Evolutionary conservation across 208 protist species (phyloP), one percentile per base, ranked within the genome.

Genomic region (Acanthamoeba castellanii): DNA sequence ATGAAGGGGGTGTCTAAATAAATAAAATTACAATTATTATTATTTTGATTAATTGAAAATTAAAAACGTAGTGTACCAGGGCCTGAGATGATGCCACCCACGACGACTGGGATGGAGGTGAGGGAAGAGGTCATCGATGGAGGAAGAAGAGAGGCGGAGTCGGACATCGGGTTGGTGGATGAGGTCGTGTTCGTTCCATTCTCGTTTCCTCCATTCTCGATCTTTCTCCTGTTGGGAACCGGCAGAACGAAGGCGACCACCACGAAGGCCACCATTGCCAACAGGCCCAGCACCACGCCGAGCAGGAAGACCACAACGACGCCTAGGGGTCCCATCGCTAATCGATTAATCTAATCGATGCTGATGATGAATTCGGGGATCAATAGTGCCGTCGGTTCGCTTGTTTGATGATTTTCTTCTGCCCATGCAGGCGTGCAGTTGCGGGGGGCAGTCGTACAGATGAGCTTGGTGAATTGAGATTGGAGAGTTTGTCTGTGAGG

Each of bases 191-290:
- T 45, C 37, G 70, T 45, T 34, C 32, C 45, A 2, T 57, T 57
- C 52, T 57, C 52, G 52, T 57, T 57, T 57, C 55, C 76, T 57
- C 55, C 76, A 85, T 18, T 34, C 18, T 20, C 34, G 20, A 30
- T 22, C 47, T 85, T 85, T 32, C 55, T 57, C 18, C 14, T 85
- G 76, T 4, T 25, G 42, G 76, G 76, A 6, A 85, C 37, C 30
- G 76, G 76, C 76, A 85, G n/a, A 18, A 85, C 76, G 76, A 85
- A 59, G 76, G 55, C 5, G 42, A 59, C 47, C 7, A 85, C 76
- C 20, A 85, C 76, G 25, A 85, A 34, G 42, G 45, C 45, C 25
- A 85, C 13, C 76, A 85, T 32, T 6, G 20, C 76, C 5, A 57
- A 25, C 45, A 85, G 45, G 25, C 76, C 76, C 42, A 85, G 14